Evolutionary conservation across 345 rosid genomes (phyloP).

Genomic region (Balakata baccata): DNA sequence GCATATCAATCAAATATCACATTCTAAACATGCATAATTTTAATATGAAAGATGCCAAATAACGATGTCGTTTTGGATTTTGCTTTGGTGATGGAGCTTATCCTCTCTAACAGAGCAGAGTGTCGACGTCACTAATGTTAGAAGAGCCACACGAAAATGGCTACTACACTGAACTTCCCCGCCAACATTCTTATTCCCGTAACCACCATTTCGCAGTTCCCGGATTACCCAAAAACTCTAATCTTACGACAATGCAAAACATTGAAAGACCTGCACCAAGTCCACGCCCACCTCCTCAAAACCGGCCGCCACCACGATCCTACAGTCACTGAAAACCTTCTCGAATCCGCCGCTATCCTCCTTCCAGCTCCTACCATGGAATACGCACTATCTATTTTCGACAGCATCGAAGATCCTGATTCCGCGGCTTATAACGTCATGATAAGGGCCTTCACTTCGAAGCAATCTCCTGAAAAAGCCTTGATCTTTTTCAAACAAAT

Average conservation of each 20-base stretch:
- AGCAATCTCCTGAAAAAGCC: slow-evolving; percentile 32
- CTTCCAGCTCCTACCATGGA: slow-evolving; percentile 35
- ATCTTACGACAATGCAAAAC: slow-evolving; percentile 38
- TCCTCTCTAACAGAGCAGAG: no score
- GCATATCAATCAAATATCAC: no score
- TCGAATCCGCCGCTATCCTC: slow-evolving; percentile 37
- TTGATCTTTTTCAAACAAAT: slow-evolving; percentile 27
- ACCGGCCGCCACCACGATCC: slow-evolving; percentile 36
- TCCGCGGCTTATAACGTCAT: slow-evolving; percentile 38
- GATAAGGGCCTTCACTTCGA: slow-evolving; percentile 39
- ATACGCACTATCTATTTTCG: slow-evolving; percentile 42
- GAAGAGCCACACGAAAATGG: slow-evolving; percentile 8
- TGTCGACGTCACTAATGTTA: no score
- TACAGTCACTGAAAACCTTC: slow-evolving; percentile 30
- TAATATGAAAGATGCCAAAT: not conserved
- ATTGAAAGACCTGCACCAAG: slow-evolving; percentile 35
- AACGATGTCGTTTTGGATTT: not conserved
- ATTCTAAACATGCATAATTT: no score
- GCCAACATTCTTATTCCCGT: slow-evolving; percentile 10
- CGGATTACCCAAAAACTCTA: slow-evolving; percentile 29
- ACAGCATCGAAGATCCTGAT: slow-evolving; percentile 30
- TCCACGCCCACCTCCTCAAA: slow-evolving; percentile 40
- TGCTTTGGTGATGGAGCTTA: no score
- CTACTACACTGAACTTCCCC: slow-evolving; percentile 15
- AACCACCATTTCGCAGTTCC: slow-evolving; percentile 25